Conservation (phyloP, 164 flowering plant genomes). For the Sextonia rubra region DNA sequence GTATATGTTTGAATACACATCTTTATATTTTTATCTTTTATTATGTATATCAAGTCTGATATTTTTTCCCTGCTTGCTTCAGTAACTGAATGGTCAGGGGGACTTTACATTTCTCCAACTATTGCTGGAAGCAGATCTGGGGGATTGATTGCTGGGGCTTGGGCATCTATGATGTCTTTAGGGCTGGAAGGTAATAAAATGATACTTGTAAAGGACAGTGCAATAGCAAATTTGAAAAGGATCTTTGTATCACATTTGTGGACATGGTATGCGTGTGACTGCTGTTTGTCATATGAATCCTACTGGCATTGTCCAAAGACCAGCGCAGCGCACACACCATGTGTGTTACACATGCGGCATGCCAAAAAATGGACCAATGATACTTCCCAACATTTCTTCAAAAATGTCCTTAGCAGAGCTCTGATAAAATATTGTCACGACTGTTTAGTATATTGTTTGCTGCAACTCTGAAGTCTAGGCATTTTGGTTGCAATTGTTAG, state of each 20-base stretch:
- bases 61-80: constrained; percentile 13
- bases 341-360: background rate
- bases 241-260: background rate
- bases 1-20: too few relatives aligned
- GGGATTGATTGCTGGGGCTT: constrained; percentile 89
- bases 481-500: too few relatives aligned
- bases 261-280: background rate
- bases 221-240: background rate
- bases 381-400: too few relatives aligned
- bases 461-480: too few relatives aligned
- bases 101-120: constrained; percentile 91
- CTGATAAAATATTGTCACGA: too few relatives aligned
- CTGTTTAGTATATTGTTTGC: too few relatives aligned
- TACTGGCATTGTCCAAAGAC: background rate
- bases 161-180: constrained; percentile 93
- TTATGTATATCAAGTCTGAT: too few relatives aligned
- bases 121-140: constrained; percentile 99
- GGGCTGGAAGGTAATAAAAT: constrained; percentile 70
- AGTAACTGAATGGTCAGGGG: constrained; percentile 99
- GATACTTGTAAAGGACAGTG: background rate
- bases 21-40: too few relatives aligned
- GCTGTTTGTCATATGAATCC: background rate
- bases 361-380: too few relatives aligned
- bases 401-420: too few relatives aligned
- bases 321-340: background rate